Base-by-base conservation (phyloP, 1,284 basidiomycete genomes). In the Trametes polyzona region DNA sequence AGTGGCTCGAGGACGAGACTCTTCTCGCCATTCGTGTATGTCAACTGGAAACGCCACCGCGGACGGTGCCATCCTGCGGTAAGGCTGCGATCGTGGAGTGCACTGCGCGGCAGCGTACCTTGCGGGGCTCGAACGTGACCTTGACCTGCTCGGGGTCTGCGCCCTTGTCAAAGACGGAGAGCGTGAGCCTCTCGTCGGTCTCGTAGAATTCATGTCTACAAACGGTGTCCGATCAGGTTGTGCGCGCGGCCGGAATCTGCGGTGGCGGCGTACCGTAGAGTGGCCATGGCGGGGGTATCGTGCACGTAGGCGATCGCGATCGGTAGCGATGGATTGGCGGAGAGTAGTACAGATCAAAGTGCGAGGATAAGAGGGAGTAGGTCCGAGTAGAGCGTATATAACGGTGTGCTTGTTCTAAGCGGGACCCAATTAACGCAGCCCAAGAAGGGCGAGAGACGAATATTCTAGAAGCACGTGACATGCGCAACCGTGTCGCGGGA, bases 141-240 rank as follows among this genome's bases (percentile, higher is more conserved):
- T 77, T 76, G 50, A 93, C 85, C 61, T 82, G 70, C 16, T 76
- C 77, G 14, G 88, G 82, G 70, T 91, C 84, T 29, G 84, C 90
- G 59, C 86, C 86, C 67, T 87, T 86, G 74, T 95, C 85, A 69
- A 94, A 95, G 65, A 95, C 76, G 49, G 89, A 87, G 65, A 95
- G 70, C 11, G 80, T 92, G 55, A 95, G 70, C 60, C 75, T 80
- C 52, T 90, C 85, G 59, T 93, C 88, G 2, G 87, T 89, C 74
- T 95, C 93, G 73, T 95, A 95, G 73, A 90, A 95, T 71, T 94
- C 92, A 75, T 95, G 85, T 72, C 93, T 94, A 59, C 17, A 53
- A 27, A 33, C 17, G 47, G 14, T 23, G 26, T 23, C 32, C 33
- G 37, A 30, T 49, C 44, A 44, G 19, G 53, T 44, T 35, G 26